These are phyloP conservation scores for Lactifluus subvellereus DNA, from an alignment of 768 basidiomycete genomes.

Conservation along the genomic window DNA sequence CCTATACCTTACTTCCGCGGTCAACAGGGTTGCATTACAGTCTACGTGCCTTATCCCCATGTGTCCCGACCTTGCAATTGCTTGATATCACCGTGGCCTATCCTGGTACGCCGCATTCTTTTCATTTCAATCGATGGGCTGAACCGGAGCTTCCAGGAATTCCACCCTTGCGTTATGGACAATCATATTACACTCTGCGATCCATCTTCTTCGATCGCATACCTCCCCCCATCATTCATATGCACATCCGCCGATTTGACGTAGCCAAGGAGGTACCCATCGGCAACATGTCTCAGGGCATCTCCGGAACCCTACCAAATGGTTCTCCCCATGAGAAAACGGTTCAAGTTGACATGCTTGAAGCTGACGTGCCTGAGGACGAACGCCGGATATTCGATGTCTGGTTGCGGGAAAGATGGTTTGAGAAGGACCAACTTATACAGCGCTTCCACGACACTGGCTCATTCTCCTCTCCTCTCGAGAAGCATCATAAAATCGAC, in stretches of 20 bases:
- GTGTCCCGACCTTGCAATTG: conserved; percentile 69
- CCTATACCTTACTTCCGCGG: conserved; percentile 79
- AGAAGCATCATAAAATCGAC: conserved; percentile 33
- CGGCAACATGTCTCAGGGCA: conserved; percentile 45
- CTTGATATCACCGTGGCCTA: conserved; percentile 93
- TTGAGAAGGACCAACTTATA: conserved; percentile 76
- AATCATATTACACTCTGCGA: conserved; percentile 82
- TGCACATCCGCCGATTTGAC: conserved; percentile 79
- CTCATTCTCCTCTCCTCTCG: conserved; percentile 35
- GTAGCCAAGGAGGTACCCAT: conserved; percentile 64
- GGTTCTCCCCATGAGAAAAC: conserved; percentile 32
- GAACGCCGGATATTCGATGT: conserved; percentile 54
- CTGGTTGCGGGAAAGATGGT: conserved; percentile 83
- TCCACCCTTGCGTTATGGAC: conserved; percentile 74
- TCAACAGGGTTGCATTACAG: conserved; percentile 88
- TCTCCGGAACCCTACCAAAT: conserved; percentile 31
- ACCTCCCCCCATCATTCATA: conserved; percentile 78
- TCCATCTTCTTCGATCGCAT: conserved; percentile 80
- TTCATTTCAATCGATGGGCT: neutral
- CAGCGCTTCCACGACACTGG: conserved; percentile 54
- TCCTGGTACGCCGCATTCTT: conserved; percentile 53
- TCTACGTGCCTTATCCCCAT: conserved; percentile 71
- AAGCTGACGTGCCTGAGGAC: conserved; percentile 30
- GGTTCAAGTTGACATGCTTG: conserved; percentile 28
- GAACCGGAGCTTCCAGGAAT: conserved; percentile 45